Evolutionary conservation across 108 stramenopile species (phyloP), one percentile per base, ranked within the genome.

Genomic region (Parmales sp.): DNA sequence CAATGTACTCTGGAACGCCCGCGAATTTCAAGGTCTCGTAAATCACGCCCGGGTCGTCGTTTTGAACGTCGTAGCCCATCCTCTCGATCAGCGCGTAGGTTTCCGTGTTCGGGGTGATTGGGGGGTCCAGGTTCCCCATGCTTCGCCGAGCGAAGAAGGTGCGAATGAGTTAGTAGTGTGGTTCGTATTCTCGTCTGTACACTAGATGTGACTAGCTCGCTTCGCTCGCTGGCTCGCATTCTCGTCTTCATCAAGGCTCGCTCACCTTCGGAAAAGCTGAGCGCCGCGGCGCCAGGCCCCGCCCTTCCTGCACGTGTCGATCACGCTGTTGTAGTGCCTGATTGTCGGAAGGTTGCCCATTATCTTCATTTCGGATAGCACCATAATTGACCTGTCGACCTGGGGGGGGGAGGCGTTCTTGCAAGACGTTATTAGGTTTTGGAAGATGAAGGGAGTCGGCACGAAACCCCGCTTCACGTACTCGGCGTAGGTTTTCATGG

Each of bases 1-100:
- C 66, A n/a, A 67, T 29, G 66, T 67, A 67, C 45, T 67, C 66
- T 13, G 66, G 66, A 5, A 67, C 44, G 7, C 66, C 66, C 9
- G 66, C 66, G 26, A 48, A 67, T 34, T 67, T 67, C 0, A 67
- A 13, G 1, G 28, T 46, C 9, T 25, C 23, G 28, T 67, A 67
- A 6, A 67, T 31, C 39, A 48, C 66, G 0, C 28, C 39, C 1
- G 66, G 29, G 1, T 31, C 64, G 6, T 48, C 46, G 46, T 48
- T 48, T 23, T 48, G 19, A 20, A 5, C 39, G 4, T 16, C 9
- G 19, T 7, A 28, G 39, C 29, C 66, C 23, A 45, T 19, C 9
- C 31, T 45, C 45, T 29, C 29, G 28, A 67, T 16, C 2, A 31
- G 2, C 6, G 28, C 2, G 45, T 67, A 67, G n/a, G 66, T 67